Conservation (phyloP, 257 asterid genomes). For the Petrea volubilis region DNA sequence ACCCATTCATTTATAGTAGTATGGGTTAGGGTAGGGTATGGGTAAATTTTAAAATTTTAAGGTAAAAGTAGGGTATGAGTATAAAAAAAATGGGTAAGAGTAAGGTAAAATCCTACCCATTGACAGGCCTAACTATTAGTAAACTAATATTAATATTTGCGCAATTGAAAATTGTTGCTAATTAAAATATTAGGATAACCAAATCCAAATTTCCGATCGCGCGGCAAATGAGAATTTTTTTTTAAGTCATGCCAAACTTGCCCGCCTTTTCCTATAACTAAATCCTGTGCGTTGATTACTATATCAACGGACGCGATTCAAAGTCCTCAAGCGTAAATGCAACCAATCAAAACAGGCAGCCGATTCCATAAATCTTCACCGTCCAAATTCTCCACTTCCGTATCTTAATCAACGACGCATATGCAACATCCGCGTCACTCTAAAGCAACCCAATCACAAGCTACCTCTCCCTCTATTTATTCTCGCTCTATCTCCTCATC, state of each 20-base stretch:
- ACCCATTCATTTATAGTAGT: too few relatives aligned
- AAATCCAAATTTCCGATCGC: neutral
- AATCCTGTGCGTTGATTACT: slow-evolving; percentile 19
- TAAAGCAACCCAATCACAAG: slow-evolving; percentile 17
- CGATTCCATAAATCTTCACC: slow-evolving; percentile 14
- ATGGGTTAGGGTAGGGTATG: too few relatives aligned
- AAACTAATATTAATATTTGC: too few relatives aligned
- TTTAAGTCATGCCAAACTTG: neutral
- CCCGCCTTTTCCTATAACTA: neutral
- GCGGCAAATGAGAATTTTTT: slow-evolving; percentile 1
- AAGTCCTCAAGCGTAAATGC: neutral
- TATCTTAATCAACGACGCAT: slow-evolving; percentile 16
- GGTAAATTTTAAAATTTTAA: too few relatives aligned
- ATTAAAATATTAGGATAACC: neutral
- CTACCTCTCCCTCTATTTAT: slow-evolving; percentile 5
- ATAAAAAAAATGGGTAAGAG: too few relatives aligned
- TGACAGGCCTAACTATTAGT: too few relatives aligned
- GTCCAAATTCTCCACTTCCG: neutral
- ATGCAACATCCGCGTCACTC: slow-evolving; percentile 20
- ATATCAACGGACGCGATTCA: slow-evolving; percentile 12
- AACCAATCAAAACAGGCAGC: neutral
- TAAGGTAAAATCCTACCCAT: too few relatives aligned
- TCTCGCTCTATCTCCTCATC: neutral
- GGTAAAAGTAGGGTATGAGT: too few relatives aligned
- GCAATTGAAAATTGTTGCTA: neutral